A percentile compares a stretch with the other conserved stretches of the same genome.
Conservation (phyloP, 176 grass and related monocot genomes). For the Luzula sylvatica region DNA sequence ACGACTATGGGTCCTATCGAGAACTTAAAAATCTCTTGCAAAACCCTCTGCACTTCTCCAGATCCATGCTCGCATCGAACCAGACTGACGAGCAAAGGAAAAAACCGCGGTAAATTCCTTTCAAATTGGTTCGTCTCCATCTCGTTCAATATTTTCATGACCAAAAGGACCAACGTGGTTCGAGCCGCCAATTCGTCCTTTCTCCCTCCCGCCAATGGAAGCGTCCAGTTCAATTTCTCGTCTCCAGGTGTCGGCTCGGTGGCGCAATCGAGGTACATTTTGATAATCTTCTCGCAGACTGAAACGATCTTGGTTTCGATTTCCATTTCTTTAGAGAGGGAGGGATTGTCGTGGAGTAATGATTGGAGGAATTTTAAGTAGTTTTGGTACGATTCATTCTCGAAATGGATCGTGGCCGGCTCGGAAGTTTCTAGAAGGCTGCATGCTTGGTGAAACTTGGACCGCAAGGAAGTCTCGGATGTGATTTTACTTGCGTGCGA, state of each 20-base stretch:
- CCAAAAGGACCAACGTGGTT: slow-evolving; percentile 57
- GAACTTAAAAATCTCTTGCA: slow-evolving; percentile 74
- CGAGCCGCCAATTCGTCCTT: slow-evolving; percentile 74
- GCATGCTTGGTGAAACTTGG: slow-evolving; percentile 68
- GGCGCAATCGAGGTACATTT: slow-evolving; percentile 65
- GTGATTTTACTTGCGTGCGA: slow-evolving; percentile 72
- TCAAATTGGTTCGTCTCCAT: slow-evolving; percentile 60
- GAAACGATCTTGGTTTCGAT: slow-evolving; percentile 52
- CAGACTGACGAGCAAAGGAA: slow-evolving; percentile 71
- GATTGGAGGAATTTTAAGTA: slow-evolving; percentile 81
- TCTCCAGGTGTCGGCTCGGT: slow-evolving; percentile 30
- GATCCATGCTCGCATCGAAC: slow-evolving; percentile 81
- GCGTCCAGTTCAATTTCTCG: slow-evolving; percentile 30
- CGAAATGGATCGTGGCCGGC: slow-evolving; percentile 71
- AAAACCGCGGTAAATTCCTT: slow-evolving; percentile 60
- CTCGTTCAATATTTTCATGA: slow-evolving; percentile 51
- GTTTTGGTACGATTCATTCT: slow-evolving; percentile 83
- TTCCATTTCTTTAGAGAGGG: slow-evolving; percentile 47
- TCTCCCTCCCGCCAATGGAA: slow-evolving; percentile 50
- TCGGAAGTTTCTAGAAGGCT: slow-evolving; percentile 75
- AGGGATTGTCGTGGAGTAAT: slow-evolving; percentile 47
- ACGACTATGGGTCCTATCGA: slow-evolving; percentile 65
- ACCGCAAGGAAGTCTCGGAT: slow-evolving; percentile 37
- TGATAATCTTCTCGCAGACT: slow-evolving; percentile 64
- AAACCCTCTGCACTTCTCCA: slow-evolving; percentile 55